phyloP scores from a whole-genome alignment of 805 yeast species.

The Tetrapisispora fleetii region DNA sequence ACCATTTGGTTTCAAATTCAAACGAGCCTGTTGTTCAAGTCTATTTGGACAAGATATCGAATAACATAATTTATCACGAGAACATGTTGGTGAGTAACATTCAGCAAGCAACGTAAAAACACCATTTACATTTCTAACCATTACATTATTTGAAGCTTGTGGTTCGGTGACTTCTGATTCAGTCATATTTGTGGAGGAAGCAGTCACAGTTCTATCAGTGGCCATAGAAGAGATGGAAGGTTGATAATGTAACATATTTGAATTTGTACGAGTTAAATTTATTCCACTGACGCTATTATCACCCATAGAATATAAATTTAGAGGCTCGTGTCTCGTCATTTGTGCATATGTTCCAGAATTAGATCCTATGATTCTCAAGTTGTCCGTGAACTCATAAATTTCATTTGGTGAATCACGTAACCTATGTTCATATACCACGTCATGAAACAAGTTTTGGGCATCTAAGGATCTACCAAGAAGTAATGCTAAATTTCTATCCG shows the following conservation, averaged over 20 bases:
- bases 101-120: conserved; percentile 87
- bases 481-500: conserved; percentile 83
- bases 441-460: conserved; percentile 90
- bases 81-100: conserved; percentile 95
- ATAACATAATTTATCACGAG: conserved; percentile 78
- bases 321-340: conserved; percentile 21
- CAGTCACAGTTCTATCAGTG: neutral
- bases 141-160: neutral
- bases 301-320: conserved; percentile 17
- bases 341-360: conserved; percentile 15
- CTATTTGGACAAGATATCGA: conserved; percentile 95
- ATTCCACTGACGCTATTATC: conserved; percentile 1
- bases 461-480: conserved; percentile 85
- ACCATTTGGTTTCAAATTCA: conserved; percentile 80
- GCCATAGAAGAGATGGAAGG: conserved; percentile 9
- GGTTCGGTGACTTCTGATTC: neutral
- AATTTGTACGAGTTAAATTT: neutral
- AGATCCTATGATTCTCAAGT: conserved; percentile 22
- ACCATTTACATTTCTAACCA: conserved; percentile 47
- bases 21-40: conserved; percentile 88
- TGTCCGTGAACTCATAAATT: conserved; percentile 69
- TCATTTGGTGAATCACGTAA: conserved; percentile 80
- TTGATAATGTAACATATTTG: conserved; percentile 6
- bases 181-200: neutral
- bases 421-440: conserved; percentile 90